phyloP scores from a whole-genome alignment of 2,329 filamentous ascomycete genomes.

The Diaporthe eres region DNA sequence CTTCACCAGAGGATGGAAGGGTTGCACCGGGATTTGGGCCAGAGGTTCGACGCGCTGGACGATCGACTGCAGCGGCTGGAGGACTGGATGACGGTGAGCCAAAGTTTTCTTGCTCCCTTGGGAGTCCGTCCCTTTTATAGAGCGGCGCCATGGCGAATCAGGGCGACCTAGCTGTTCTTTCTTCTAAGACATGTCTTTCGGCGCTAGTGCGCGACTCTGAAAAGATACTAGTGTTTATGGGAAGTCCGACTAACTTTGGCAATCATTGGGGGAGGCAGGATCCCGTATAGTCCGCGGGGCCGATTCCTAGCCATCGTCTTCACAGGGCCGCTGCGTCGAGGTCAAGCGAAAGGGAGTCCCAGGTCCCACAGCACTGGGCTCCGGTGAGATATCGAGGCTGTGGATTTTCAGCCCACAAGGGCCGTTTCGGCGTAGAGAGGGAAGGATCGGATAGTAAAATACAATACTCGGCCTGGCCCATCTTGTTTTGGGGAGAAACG shows the following conservation, averaged over 20 bases:
- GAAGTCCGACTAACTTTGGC: conserved; percentile 8
- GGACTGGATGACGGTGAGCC: conserved; percentile 35
- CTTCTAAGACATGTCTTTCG: conserved; percentile 30
- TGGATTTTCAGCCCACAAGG: neutral
- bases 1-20: conserved; percentile 38
- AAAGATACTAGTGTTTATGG: neutral
- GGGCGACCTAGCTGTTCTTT: neutral
- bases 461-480: neutral
- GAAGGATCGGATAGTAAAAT: neutral
- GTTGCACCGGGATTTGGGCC: conserved; percentile 36
- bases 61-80: conserved; percentile 39
- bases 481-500: neutral
- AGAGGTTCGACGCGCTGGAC: conserved; percentile 38
- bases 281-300: conserved; percentile 9
- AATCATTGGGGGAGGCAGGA: conserved; percentile 10
- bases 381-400: neutral
- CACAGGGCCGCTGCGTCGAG: neutral
- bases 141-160: conserved; percentile 10
- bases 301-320: neutral
- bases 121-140: neutral
- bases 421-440: neutral
- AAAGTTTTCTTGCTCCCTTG: neutral
- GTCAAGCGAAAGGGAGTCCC: neutral
- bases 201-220: conserved; percentile 30
- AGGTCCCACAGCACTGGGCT: conserved; percentile 36